Evolutionary conservation across 176 grass and related monocot genomes (phyloP).

Genomic region (Raddia guianensis): DNA sequence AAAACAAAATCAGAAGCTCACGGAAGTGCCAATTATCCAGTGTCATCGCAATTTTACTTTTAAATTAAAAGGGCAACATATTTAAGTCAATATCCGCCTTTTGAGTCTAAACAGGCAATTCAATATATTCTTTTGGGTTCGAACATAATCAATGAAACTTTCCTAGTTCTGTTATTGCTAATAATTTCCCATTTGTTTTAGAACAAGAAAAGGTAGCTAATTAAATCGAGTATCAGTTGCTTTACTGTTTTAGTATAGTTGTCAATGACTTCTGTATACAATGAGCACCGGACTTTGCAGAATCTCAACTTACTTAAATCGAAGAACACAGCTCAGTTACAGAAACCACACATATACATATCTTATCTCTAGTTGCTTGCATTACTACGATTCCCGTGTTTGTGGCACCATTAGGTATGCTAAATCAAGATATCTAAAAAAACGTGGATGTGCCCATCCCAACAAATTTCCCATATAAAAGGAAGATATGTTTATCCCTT

Average conservation of each 20-base stretch:
- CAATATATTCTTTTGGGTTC: slow-evolving; percentile 3
- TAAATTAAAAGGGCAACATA: background rate
- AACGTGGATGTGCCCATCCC: background rate
- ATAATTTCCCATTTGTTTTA: background rate
- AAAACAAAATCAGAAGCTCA: slow-evolving; percentile 15
- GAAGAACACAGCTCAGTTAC: slow-evolving; percentile 9
- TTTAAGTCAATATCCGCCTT: background rate
- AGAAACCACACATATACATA: background rate
- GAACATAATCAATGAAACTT: slow-evolving; percentile 7
- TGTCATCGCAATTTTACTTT: background rate
- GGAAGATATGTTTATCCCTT: background rate
- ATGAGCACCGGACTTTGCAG: background rate
- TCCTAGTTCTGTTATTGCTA: background rate
- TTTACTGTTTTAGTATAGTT: background rate
- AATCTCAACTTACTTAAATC: background rate
- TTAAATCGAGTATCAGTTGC: background rate
- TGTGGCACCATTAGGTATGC: background rate
- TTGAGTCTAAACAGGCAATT: background rate
- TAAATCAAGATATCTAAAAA: background rate
- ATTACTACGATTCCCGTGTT: background rate
- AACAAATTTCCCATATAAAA: background rate
- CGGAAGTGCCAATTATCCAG: slow-evolving; percentile 5
- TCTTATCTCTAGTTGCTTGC: slow-evolving; percentile 19
- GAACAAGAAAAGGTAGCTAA: background rate
- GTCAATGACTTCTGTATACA: background rate